phyloP scores from a whole-genome alignment of 73 alveolate genomes.

The Tetrahymena borealis region DNA sequence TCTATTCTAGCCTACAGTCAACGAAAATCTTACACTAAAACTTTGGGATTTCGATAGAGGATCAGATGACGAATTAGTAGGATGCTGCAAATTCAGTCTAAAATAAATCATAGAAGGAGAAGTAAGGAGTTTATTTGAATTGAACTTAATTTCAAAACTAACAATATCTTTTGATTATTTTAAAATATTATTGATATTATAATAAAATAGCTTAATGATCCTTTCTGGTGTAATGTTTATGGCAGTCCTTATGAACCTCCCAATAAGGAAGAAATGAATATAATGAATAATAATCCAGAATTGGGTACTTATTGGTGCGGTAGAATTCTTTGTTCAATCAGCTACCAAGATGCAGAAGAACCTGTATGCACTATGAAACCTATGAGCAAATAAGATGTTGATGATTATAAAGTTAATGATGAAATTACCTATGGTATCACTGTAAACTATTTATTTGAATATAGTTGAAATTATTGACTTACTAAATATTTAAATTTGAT shows the following conservation, averaged over 20 bases:
- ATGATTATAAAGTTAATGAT: neutral
- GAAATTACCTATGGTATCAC: neutral
- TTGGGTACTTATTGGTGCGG: constrained; percentile 40
- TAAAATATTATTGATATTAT: too few relatives aligned
- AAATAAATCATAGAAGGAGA: constrained; percentile 7
- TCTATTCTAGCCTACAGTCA: constrained; percentile 10
- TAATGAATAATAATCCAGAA: constrained; percentile 38
- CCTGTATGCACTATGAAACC: constrained; percentile 1
- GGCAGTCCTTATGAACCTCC: constrained; percentile 28
- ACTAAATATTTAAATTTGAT: neutral
- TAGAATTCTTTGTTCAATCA: constrained; percentile 14
- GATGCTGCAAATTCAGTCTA: constrained; percentile 10
- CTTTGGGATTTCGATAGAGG: constrained; percentile 40
- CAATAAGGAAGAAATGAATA: constrained; percentile 2
- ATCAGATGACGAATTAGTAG: constrained; percentile 29
- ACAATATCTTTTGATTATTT: too few relatives aligned
- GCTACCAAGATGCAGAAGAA: neutral
- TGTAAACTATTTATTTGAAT: constrained; percentile 3
- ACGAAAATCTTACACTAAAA: constrained; percentile 9
- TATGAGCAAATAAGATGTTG: constrained; percentile 1
- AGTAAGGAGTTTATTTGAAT: neutral
- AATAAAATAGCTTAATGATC: constrained; percentile 10
- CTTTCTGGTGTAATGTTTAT: constrained; percentile 27
- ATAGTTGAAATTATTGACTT: constrained; percentile 2
- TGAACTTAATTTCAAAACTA: too few relatives aligned